phyloP scores from a whole-genome alignment of 176 grass and related monocot genomes.

The Oryza glumipatula region DNA sequence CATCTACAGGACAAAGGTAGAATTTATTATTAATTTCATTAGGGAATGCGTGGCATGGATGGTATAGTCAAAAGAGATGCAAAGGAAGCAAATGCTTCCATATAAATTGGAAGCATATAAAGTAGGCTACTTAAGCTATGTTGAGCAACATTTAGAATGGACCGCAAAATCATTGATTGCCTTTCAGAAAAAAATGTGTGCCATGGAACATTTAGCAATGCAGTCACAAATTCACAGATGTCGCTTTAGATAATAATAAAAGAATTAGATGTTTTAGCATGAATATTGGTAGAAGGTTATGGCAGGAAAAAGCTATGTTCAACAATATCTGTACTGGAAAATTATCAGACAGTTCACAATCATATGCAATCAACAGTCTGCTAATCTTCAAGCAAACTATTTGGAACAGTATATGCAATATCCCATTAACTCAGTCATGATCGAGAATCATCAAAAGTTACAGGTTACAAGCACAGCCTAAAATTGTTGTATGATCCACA shows the following conservation, averaged over 20 bases:
- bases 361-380: background rate
- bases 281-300: background rate
- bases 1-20: constrained; percentile 53
- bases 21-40: background rate
- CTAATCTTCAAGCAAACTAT: background rate
- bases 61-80: background rate
- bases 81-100: background rate
- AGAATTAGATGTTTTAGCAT: background rate
- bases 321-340: background rate
- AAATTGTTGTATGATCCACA: background rate
- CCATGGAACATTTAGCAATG: background rate
- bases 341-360: background rate
- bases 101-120: background rate
- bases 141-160: background rate
- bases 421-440: background rate
- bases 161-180: background rate
- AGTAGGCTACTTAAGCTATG: background rate
- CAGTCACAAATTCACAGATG: background rate
- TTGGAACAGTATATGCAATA: background rate
- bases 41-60: background rate
- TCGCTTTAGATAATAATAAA: background rate
- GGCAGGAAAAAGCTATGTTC: background rate
- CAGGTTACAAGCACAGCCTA: background rate
- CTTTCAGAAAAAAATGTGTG: background rate
- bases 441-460: background rate